Evolutionary conservation across 2,329 filamentous ascomycete genomes (phyloP).

Genomic region (Fonsecaea monophora): DNA sequence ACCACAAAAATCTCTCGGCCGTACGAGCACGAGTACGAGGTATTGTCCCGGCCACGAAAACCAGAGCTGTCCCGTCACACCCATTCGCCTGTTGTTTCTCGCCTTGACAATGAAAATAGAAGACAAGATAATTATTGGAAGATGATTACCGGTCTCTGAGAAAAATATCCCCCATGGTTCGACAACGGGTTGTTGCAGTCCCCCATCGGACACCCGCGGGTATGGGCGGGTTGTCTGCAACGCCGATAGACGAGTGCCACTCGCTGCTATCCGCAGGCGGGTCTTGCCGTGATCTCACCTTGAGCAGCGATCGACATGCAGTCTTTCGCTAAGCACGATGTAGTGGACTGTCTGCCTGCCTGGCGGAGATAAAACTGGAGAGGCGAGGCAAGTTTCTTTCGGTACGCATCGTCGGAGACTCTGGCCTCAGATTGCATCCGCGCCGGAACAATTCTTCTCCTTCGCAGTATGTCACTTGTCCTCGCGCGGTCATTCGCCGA

Average conservation of each 20-base stretch:
- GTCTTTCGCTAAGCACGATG: background rate
- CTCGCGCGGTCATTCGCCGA: background rate
- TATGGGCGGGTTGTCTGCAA: background rate
- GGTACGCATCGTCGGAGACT: background rate
- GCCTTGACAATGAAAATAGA: background rate
- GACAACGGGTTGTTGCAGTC: background rate
- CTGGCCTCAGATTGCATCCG: background rate
- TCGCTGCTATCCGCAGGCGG: background rate
- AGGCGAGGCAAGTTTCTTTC: background rate
- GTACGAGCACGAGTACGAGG: background rate
- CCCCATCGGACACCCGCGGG: background rate
- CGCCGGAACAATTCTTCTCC: background rate
- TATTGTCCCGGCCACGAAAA: background rate
- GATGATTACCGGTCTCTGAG: background rate
- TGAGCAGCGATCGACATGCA: background rate
- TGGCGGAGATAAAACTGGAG: background rate
- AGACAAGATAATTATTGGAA: background rate
- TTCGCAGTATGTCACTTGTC: background rate
- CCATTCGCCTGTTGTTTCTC: background rate
- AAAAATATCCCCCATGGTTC: background rate
- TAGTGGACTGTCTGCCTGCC: no score
- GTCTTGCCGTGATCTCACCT: background rate
- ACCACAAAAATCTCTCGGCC: background rate
- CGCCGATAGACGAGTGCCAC: background rate
- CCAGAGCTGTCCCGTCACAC: background rate